Base-by-base conservation (phyloP, 257 asterid genomes). In the Haberlea rhodopensis region DNA sequence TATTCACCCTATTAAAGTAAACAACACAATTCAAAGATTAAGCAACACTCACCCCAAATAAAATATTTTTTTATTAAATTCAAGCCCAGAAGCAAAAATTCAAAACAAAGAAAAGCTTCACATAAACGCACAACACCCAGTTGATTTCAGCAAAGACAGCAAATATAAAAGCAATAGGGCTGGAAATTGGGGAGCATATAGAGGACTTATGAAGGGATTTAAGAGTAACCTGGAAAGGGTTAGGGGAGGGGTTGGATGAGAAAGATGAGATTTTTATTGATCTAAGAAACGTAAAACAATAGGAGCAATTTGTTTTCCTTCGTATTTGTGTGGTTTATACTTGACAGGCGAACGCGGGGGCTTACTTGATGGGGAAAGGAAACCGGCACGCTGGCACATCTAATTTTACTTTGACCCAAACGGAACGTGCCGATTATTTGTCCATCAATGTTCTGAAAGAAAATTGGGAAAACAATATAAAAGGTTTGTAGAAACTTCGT, bases 1-100 rank as follows among this genome's bases (percentile, higher is more conserved):
- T 75, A 82, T 76, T 73, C 60, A 66, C n/a, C 78, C 80, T 68
- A 71, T 71, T 68, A 73, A 68, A 78, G 56, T 57, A 71, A 62
- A 62, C 68, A 69, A 68, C 71, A 65, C 58, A 71, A 80, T 66
- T 66, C 61, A 54, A 68, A 57, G 60, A 71, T 53, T 45, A 58
- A 68, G 65, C 69, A 68, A 18, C 67, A 68, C 75, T 72, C 79
- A 72, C 74, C 73, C 55, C 29, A 51, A 25, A 34, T 66, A 62
- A 72, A 37, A 70, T 71, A 70, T 49, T 54, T 53, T 64, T 19
- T 57, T 60, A 54, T 53, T 25, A 62, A 70, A 34, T 60, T 57
- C 70, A 72, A 71, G 56, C 58, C 71, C 78, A 67, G 57, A 37
- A 63, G 62, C 66, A 69, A 78, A 63, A 67, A 63, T 49, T 53